phyloP scores from a whole-genome alignment of 164 flowering plant species.

The Cinnamomum micranthum region DNA sequence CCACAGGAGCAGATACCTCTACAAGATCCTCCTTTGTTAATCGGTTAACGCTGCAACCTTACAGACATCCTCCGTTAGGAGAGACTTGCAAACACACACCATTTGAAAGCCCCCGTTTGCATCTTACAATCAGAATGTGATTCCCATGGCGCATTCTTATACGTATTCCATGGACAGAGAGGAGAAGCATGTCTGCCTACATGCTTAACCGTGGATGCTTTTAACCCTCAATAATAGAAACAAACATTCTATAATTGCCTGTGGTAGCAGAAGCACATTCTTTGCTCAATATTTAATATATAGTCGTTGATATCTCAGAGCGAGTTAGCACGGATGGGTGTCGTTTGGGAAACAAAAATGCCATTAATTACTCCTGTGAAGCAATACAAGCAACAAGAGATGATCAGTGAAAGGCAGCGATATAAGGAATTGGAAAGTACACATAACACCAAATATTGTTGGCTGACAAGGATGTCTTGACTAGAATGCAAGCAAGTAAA shows the following conservation, averaged over 20 bases:
- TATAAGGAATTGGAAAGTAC: no score
- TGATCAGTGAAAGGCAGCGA: not conserved
- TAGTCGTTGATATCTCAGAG: conserved; percentile 18
- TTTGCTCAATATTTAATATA: conserved; percentile 22
- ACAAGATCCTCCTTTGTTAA: conserved; percentile 92
- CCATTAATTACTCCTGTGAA: conserved; percentile 25
- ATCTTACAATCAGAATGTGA: conserved; percentile 18
- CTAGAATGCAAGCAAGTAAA: no score
- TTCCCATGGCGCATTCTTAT: conserved; percentile 10
- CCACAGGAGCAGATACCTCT: conserved; percentile 85
- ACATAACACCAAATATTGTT: no score
- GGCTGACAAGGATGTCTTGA: no score
- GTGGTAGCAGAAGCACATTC: conserved; percentile 14
- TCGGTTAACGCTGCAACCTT: conserved; percentile 71
- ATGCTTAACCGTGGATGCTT: conserved; percentile 23
- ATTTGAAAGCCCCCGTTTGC: conserved; percentile 28
- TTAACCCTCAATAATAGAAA: conserved; percentile 8
- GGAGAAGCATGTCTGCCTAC: conserved; percentile 18
- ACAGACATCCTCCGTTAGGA: conserved; percentile 88
- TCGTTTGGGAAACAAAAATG: conserved; percentile 33
- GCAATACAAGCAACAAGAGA: not conserved
- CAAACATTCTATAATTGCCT: conserved; percentile 14
- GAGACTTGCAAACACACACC: conserved; percentile 92
- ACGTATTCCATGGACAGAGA: conserved; percentile 27
- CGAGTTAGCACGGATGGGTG: conserved; percentile 23